Conservation (phyloP, 768 basidiomycete genomes). For the Hemileccinum impolitum region DNA sequence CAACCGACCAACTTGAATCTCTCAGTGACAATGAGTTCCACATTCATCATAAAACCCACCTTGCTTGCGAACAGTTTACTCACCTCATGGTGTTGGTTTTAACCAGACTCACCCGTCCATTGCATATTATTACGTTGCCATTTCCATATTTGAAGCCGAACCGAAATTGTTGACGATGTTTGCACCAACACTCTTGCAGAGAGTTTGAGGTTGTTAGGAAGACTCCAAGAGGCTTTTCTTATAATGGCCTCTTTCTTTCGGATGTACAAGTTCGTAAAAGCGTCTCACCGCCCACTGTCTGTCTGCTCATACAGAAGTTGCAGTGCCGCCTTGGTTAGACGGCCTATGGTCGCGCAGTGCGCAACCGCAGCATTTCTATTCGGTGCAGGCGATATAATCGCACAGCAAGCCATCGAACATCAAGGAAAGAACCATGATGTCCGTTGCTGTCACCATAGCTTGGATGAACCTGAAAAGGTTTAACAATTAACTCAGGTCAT, state of each 20-base stretch:
- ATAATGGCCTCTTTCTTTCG: slow-evolving; percentile 44
- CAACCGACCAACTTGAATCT: too few species aligned
- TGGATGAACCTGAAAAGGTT: neutral
- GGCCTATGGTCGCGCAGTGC: slow-evolving; percentile 63
- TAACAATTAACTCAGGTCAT: slow-evolving; percentile 38
- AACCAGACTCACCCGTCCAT: too few species aligned
- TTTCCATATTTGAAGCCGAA: neutral
- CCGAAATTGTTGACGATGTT: too few species aligned
- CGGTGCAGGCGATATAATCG: slow-evolving; percentile 74
- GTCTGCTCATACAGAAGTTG: slow-evolving; percentile 5
- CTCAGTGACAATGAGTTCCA: too few species aligned
- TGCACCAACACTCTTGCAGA: too few species aligned
- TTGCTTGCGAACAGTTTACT: too few species aligned
- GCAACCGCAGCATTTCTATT: slow-evolving; percentile 65
- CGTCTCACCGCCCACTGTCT: neutral
- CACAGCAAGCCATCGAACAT: slow-evolving; percentile 81
- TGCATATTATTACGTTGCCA: too few species aligned
- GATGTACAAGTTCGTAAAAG: slow-evolving; percentile 39
- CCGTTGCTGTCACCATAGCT: slow-evolving; percentile 22
- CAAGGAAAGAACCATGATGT: slow-evolving; percentile 76
- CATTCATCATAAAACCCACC: too few species aligned
- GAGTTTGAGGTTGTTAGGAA: too few species aligned
- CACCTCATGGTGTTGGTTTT: too few species aligned
- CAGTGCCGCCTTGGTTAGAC: slow-evolving; percentile 58
- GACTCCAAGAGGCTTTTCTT: neutral